These are phyloP conservation scores for Betula pendula DNA, from an alignment of 306 rosid species.

Conservation along the genomic window DNA sequence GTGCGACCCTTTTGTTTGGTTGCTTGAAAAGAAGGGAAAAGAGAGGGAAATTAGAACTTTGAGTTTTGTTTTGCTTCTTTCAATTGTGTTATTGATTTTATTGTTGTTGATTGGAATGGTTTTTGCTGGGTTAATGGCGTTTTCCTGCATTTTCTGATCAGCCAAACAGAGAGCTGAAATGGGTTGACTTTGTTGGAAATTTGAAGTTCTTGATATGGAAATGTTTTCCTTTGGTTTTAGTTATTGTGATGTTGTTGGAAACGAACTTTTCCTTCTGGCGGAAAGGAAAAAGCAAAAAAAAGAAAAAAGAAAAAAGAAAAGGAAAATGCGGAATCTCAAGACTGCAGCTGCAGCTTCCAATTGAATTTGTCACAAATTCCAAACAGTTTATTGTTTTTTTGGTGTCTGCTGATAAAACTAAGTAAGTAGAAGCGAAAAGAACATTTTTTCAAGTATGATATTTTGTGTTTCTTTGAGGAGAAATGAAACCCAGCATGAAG, in stretches of 20 bases:
- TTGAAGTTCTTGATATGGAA: neutral
- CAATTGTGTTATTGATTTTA: neutral
- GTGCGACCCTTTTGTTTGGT: neutral
- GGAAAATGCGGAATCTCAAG: neutral
- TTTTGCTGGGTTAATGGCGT: neutral
- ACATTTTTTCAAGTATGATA: neutral
- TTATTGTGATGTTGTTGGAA: neutral
- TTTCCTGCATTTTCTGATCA: neutral
- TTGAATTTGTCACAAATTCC: neutral
- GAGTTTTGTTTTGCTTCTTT: neutral
- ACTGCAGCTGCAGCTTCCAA: neutral
- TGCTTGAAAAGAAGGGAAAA: constrained; percentile 6
- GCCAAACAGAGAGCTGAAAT: constrained; percentile 1
- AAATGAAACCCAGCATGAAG: neutral
- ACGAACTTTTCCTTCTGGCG: neutral
- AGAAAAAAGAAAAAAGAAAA: neutral
- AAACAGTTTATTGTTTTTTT: neutral
- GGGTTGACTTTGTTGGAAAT: constrained; percentile 3
- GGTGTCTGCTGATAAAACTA: neutral
- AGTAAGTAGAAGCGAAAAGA: neutral
- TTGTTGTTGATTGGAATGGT: too few relatives aligned
- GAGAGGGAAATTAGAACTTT: neutral
- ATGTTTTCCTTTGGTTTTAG: neutral
- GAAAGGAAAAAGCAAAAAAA: neutral
- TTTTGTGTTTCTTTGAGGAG: neutral